These are phyloP conservation scores for Septoria linicola DNA, from an alignment of 2,329 filamentous ascomycete genomes.

Conservation along the genomic window DNA sequence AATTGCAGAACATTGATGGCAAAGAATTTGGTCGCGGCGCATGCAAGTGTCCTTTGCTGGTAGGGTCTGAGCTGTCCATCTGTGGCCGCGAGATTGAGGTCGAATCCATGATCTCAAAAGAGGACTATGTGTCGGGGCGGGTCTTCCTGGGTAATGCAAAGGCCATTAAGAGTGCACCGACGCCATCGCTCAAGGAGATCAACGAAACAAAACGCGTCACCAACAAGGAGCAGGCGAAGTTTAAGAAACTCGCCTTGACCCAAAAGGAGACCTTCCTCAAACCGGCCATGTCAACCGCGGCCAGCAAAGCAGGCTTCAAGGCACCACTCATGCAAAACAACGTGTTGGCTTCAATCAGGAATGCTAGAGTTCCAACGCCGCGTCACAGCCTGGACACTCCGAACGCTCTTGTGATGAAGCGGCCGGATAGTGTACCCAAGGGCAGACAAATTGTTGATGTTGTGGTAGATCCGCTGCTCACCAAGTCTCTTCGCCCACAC, in stretches of 20 bases:
- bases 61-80: constrained; percentile 61
- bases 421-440: constrained; percentile 54
- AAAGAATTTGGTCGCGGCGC: constrained; percentile 61
- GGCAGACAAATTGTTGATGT: constrained; percentile 70
- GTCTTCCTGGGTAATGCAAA: constrained; percentile 33
- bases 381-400: constrained; percentile 62
- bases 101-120: constrained; percentile 59
- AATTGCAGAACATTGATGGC: constrained; percentile 62
- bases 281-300: constrained; percentile 43
- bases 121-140: constrained; percentile 45
- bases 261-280: constrained; percentile 42
- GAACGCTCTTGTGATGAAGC: constrained; percentile 66
- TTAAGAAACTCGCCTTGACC: constrained; percentile 41
- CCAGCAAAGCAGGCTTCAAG: constrained; percentile 52
- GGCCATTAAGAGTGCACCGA: constrained; percentile 27
- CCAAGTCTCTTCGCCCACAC: constrained; percentile 63
- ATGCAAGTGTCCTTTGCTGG: constrained; percentile 57
- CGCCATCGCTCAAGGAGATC: constrained; percentile 31
- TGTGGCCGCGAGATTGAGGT: constrained; percentile 69
- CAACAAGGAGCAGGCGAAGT: constrained; percentile 35
- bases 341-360: constrained; percentile 42
- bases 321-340: constrained; percentile 58
- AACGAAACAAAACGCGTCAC: constrained; percentile 28
- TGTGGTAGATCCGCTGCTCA: constrained; percentile 66
- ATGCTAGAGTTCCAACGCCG: constrained; percentile 54